A percentile compares a stretch with the other conserved stretches of the same genome.
phyloP scores from a whole-genome alignment of 306 rosid genomes.

The Dryas alaskensis region DNA sequence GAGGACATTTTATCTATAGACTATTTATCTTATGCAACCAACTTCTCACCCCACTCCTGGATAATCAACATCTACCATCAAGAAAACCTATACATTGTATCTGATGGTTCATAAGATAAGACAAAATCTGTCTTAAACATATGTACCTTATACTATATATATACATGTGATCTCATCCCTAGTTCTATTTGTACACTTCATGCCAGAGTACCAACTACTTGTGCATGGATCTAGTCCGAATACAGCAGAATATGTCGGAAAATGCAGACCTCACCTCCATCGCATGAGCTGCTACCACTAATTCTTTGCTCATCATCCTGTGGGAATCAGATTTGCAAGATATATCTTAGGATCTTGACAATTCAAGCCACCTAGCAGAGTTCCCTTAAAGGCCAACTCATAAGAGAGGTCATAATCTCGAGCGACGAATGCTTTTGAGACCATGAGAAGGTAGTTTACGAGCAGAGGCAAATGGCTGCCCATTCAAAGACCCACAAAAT shows the following conservation, averaged over 20 bases:
- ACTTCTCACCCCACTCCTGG: neutral
- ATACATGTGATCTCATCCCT: constrained; percentile 12
- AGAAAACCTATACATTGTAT: neutral
- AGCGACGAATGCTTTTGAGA: constrained; percentile 62
- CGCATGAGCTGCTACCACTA: constrained; percentile 17
- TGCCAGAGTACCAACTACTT: constrained; percentile 8
- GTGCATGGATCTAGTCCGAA: constrained; percentile 13
- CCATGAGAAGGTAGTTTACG: constrained; percentile 49
- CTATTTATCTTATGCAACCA: neutral
- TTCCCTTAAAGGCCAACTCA: constrained; percentile 19
- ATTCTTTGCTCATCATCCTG: neutral
- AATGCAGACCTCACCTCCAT: constrained; percentile 19
- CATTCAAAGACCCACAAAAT: constrained; percentile 53
- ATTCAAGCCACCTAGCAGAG: constrained; percentile 2
- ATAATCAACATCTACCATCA: constrained; percentile 4
- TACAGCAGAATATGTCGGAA: neutral
- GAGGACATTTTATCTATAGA: too few species aligned
- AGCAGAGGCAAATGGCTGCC: constrained; percentile 62
- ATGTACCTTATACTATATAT: neutral
- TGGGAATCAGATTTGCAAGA: constrained; percentile 11
- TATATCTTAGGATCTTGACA: constrained; percentile 26
- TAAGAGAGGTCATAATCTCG: constrained; percentile 47
- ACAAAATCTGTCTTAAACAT: constrained; percentile 12
- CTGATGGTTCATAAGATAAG: neutral
- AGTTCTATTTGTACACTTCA: constrained; percentile 14